Evolutionary conservation across 202 grass and related monocot genomes (phyloP).

Genomic region (Brachypodium distachyon): DNA sequence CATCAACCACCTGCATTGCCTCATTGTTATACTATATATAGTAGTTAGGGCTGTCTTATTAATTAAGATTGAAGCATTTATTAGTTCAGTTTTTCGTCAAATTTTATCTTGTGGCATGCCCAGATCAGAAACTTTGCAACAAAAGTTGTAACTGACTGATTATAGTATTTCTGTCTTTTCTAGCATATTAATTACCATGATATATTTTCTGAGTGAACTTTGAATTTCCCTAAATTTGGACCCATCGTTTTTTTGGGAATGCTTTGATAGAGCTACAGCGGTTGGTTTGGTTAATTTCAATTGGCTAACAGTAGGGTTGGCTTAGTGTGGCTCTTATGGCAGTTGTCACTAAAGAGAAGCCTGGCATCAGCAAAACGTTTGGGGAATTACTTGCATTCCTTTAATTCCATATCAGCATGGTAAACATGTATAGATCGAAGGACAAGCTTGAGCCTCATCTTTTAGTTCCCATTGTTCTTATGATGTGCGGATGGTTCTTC

Average conservation of each 20-base stretch:
- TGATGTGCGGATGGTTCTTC: not conserved
- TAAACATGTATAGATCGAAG: not conserved
- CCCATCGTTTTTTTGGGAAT: not conserved
- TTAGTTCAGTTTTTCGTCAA: not conserved
- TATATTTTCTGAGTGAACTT: slow-evolving; percentile 4
- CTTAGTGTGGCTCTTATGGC: not conserved
- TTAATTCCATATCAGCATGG: not conserved
- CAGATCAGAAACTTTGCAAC: not conserved
- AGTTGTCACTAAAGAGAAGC: not conserved
- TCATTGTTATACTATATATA: too few relatives aligned
- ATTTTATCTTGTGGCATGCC: not conserved
- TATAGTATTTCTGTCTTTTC: not conserved
- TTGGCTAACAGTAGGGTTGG: not conserved
- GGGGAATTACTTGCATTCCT: not conserved
- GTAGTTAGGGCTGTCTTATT: not conserved
- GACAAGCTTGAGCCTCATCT: not conserved
- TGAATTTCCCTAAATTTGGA: not conserved
- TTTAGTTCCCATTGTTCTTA: not conserved
- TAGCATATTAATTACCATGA: not conserved
- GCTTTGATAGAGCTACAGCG: not conserved
- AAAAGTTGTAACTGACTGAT: not conserved
- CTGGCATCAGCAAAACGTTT: not conserved
- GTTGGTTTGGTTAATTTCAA: not conserved
- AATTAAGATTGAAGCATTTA: slow-evolving; percentile 5
- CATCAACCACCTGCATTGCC: not conserved